Evolutionary conservation across 2,329 filamentous ascomycete species (phyloP).

Genomic region (Sclerotinia glacialis): DNA sequence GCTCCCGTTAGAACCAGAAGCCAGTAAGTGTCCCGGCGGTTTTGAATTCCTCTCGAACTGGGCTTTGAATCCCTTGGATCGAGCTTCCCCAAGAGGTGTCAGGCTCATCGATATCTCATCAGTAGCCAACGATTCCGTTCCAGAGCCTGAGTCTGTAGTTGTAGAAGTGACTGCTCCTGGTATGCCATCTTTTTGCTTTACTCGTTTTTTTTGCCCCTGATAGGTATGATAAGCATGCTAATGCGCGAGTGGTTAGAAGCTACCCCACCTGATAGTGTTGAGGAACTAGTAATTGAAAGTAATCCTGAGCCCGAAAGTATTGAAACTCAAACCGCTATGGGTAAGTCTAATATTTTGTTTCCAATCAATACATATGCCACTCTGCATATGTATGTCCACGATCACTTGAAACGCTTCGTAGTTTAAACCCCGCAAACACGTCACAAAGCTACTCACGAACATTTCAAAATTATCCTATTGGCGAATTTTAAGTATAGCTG

Average conservation of each 20-base stretch:
- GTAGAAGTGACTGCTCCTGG: background rate
- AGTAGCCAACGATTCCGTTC: background rate
- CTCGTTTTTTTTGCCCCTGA: background rate
- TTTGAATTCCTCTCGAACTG: slow-evolving; percentile 5
- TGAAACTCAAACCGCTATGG: background rate
- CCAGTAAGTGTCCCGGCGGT: slow-evolving; percentile 6
- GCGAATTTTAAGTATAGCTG: background rate
- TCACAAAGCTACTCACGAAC: background rate
- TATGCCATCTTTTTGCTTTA: background rate
- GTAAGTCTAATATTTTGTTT: slow-evolving; percentile 6
- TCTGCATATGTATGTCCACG: slow-evolving; percentile 6
- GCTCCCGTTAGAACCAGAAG: background rate
- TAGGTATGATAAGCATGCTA: slow-evolving; percentile 4
- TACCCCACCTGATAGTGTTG: background rate
- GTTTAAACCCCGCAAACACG: background rate
- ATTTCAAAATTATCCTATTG: background rate
- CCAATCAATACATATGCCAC: background rate
- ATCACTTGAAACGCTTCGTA: slow-evolving; percentile 10
- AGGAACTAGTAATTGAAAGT: slow-evolving; percentile 1
- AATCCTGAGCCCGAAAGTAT: background rate
- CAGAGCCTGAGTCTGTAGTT: background rate
- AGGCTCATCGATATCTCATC: background rate
- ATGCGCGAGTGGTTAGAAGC: slow-evolving; percentile 7
- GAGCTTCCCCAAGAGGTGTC: background rate
- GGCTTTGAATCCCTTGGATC: background rate